Percentiles rank a stretch among this genome's conserved stretches.
Evolutionary conservation across 108 stramenopile genomes (phyloP).

Genomic region (Cylindrotheca fusiformis): DNA sequence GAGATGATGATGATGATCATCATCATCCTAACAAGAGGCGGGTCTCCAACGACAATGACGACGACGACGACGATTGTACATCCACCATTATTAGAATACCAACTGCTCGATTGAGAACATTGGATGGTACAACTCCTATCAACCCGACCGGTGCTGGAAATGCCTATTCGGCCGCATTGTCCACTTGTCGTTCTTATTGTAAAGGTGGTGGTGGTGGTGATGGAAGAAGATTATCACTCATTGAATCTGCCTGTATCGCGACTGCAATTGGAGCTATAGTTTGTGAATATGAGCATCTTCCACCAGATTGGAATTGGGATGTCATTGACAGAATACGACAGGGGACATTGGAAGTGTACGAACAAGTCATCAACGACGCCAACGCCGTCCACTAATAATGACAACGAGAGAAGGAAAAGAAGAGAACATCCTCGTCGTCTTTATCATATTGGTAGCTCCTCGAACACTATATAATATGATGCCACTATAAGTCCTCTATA

Average conservation of each 20-base stretch:
- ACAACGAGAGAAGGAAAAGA: no score
- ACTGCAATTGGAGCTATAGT: conserved; percentile 58
- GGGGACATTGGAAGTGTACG: conserved; percentile 30
- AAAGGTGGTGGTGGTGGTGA: no score
- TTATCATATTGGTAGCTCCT: no score
- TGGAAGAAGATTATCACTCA: not conserved
- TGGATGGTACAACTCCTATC: conserved; percentile 26
- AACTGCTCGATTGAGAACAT: conserved; percentile 36
- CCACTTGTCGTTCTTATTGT: conserved; percentile 3
- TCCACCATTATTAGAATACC: conserved; percentile 19
- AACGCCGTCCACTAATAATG: not conserved
- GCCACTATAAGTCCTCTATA: no score
- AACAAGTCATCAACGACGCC: conserved; percentile 1
- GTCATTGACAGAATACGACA: conserved; percentile 32
- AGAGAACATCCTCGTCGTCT: no score
- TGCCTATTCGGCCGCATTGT: conserved; percentile 46
- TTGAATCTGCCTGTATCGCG: conserved; percentile 37
- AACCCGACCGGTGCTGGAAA: conserved; percentile 66
- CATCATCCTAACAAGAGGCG: no score
- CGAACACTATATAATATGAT: no score
- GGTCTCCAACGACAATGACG: no score
- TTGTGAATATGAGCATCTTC: conserved; percentile 52
- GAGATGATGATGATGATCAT: no score
- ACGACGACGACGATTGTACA: no score
- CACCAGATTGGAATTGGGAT: conserved; percentile 37